These are phyloP conservation scores for Vitis hybrid DNA, from an alignment of 177 flowering plant species.

Conservation along the genomic window DNA sequence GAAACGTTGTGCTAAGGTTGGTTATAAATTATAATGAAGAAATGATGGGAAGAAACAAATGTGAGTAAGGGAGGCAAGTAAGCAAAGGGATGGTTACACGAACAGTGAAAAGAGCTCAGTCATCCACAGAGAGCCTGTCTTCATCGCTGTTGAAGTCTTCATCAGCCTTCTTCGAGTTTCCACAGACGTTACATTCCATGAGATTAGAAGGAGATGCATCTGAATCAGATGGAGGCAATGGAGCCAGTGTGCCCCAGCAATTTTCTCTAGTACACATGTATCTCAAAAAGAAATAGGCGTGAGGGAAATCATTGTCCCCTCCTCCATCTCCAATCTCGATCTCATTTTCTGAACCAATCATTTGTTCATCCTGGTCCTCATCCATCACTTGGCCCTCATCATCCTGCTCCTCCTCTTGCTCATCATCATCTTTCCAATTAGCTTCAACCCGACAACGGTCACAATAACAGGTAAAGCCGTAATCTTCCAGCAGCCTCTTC, in stretches of 20 bases:
- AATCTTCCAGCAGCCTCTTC: conserved; percentile 66
- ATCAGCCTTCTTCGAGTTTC: conserved; percentile 15
- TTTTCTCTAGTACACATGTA: conserved; percentile 62
- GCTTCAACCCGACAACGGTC: conserved; percentile 87
- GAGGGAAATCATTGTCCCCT: conserved; percentile 55
- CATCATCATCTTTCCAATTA: conserved; percentile 53
- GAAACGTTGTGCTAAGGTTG: too few species aligned
- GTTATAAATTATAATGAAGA: too few species aligned
- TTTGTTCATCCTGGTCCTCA: conserved; percentile 39
- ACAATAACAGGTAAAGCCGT: conserved; percentile 72
- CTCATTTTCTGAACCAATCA: conserved; percentile 27
- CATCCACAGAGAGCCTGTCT: too few species aligned
- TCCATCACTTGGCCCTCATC: conserved; percentile 23
- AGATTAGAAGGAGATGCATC: conserved; percentile 30
- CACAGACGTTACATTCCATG: conserved; percentile 90
- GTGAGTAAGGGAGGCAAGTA: too few species aligned
- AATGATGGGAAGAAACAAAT: too few species aligned
- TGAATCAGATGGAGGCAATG: conserved; percentile 56
- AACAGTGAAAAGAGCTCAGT: too few species aligned
- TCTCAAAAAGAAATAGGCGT: conserved; percentile 42
- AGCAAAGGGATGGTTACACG: too few species aligned
- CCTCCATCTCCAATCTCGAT: conserved; percentile 8
- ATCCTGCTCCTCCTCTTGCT: conserved; percentile 15
- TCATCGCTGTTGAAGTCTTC: too few species aligned
- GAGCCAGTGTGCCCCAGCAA: conserved; percentile 86